phyloP scores from a whole-genome alignment of 768 basidiomycete species.

The Floccularia luteovirens region DNA sequence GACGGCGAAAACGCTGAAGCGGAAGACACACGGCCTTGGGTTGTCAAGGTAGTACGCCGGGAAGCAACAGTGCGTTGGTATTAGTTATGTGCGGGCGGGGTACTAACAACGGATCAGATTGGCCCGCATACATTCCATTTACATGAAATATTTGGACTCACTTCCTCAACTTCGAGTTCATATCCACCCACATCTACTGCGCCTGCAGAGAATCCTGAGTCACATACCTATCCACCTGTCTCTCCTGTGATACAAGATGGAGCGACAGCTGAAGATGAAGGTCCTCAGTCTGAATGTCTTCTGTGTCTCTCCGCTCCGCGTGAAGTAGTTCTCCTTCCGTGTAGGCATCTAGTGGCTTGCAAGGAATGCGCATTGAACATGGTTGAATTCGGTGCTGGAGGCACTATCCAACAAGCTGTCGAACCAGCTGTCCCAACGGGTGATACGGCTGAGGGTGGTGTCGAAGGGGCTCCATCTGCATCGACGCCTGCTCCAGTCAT shows the following conservation, averaged over 20 bases:
- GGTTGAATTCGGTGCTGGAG: constrained; percentile 96
- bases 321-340: constrained; percentile 90
- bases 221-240: constrained; percentile 29
- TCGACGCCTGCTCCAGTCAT: constrained; percentile 15
- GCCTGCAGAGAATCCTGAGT: constrained; percentile 23
- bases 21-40: constrained; percentile 74
- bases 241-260: constrained; percentile 26
- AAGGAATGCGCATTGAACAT: constrained; percentile 94
- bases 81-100: constrained; percentile 3
- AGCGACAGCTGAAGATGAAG: constrained; percentile 42
- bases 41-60: constrained; percentile 87
- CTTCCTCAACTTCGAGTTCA: constrained; percentile 38
- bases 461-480: constrained; percentile 12
- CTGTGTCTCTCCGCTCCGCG: constrained; percentile 83
- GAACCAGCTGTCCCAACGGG: constrained; percentile 25
- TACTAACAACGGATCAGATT: constrained; percentile 54
- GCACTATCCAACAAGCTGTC: constrained; percentile 61
- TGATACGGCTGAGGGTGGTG: constrained; percentile 12
- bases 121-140: constrained; percentile 91
- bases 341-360: constrained; percentile 91
- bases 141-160: constrained; percentile 91
- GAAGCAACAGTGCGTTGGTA: constrained; percentile 63
- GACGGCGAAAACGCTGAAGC: constrained; percentile 25
- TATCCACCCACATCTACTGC: constrained; percentile 17
- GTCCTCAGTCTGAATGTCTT: constrained; percentile 83